Percentiles rank a stretch among this genome's conserved stretches.
These are phyloP conservation scores for Blastomyces gilchristii DNA, from an alignment of 2,329 filamentous ascomycete species.

Conservation along the genomic window DNA sequence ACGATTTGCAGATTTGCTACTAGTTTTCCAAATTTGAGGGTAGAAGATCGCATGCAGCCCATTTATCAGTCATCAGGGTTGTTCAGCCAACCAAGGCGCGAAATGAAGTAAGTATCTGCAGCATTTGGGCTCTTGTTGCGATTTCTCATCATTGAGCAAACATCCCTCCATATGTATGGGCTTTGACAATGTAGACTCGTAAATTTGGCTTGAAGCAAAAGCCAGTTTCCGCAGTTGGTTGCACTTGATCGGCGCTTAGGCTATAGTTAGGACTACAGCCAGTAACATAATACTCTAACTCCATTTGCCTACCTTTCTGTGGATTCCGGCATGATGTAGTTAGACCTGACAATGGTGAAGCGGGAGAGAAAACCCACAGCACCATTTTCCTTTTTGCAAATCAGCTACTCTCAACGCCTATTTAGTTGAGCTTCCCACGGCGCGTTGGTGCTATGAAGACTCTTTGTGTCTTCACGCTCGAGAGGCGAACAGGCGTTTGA, in stretches of 20 bases:
- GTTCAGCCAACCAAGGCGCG: not conserved
- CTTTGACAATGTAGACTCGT: not conserved
- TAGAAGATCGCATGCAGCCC: constrained; percentile 1
- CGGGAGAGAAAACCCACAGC: too few species aligned
- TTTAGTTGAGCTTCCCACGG: too few species aligned
- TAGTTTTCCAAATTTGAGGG: not conserved
- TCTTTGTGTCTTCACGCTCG: too few species aligned
- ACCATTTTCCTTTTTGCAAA: too few species aligned
- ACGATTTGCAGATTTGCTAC: not conserved
- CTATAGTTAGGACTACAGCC: too few species aligned
- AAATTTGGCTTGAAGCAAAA: not conserved
- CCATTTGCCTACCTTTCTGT: too few species aligned
- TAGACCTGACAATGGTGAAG: too few species aligned
- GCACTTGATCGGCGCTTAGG: not conserved
- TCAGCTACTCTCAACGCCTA: too few species aligned
- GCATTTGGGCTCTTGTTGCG: not conserved
- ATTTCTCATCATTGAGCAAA: not conserved
- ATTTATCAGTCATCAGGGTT: constrained; percentile 1
- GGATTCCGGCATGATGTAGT: too few species aligned
- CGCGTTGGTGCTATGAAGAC: too few species aligned
- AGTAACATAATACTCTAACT: too few species aligned
- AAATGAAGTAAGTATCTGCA: not conserved
- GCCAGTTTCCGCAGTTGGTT: not conserved
- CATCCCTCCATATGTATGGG: not conserved
- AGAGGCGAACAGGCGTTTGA: too few species aligned